A percentile compares a stretch with the other conserved stretches of the same genome.
Conservation (phyloP, 495 filamentous ascomycete species). For the Immersiella caudata region DNA sequence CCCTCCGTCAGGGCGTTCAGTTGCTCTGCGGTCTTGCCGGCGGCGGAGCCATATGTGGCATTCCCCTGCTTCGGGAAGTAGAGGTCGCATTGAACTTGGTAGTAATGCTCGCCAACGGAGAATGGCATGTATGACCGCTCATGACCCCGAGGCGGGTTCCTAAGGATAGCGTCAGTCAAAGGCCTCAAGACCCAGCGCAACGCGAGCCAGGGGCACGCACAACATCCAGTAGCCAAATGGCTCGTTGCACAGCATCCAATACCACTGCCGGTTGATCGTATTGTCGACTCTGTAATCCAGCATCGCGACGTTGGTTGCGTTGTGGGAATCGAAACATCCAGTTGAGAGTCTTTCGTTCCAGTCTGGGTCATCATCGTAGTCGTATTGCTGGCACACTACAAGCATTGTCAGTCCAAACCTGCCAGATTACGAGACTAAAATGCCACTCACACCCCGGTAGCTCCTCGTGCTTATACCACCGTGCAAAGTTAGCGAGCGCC, state of each 20-base stretch:
- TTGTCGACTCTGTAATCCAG: slow-evolving; percentile 56
- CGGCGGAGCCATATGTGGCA: slow-evolving; percentile 52
- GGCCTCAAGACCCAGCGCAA: neutral
- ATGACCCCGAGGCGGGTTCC: slow-evolving; percentile 49
- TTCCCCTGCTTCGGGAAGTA: slow-evolving; percentile 59
- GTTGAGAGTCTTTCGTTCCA: slow-evolving; percentile 48
- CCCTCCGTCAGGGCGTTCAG: slow-evolving; percentile 62
- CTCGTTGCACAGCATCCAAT: slow-evolving; percentile 67
- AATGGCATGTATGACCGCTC: slow-evolving; percentile 55
- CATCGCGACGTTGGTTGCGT: slow-evolving; percentile 56
- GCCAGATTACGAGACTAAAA: no score
- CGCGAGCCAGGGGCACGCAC: slow-evolving; percentile 34
- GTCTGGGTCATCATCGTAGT: slow-evolving; percentile 44
- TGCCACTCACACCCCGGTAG: slow-evolving; percentile 53
- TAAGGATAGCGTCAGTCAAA: neutral
- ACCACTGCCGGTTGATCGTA: slow-evolving; percentile 59
- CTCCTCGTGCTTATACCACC: slow-evolving; percentile 52
- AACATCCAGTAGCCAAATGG: slow-evolving; percentile 64
- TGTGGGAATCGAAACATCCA: slow-evolving; percentile 61
- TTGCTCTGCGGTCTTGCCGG: slow-evolving; percentile 51
- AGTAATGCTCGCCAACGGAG: slow-evolving; percentile 57
- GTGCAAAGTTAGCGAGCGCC: slow-evolving; percentile 57
- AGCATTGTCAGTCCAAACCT: slow-evolving; percentile 9
- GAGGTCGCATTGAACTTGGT: slow-evolving; percentile 59
- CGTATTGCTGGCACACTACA: slow-evolving; percentile 40